Evolutionary conservation across 2,329 filamentous ascomycete genomes (phyloP), one percentile per base, ranked within the genome.

Genomic region (Coniosporium uncinatum): DNA sequence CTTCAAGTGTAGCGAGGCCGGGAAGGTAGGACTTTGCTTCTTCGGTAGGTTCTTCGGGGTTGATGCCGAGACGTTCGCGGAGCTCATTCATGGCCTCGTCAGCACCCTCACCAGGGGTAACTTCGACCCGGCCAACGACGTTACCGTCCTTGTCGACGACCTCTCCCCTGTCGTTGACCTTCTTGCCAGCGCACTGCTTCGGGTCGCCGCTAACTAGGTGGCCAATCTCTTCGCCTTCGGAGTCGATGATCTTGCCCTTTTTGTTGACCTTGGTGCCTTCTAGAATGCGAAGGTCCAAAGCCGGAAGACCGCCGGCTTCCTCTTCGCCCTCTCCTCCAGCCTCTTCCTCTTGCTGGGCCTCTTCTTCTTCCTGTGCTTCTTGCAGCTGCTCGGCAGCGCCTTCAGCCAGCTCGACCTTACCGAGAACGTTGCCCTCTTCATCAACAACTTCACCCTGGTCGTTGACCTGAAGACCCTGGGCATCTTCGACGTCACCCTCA

Each of bases 251-350:
- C 58, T 70, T 70, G 58, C 70, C 69, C 62, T 76, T 76, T 63
- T 76, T 76, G 61, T 76, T 77, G 58, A 77, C 66, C 56, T 75
- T 75, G 41, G 71, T 62, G 51, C 73, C 69, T 52, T 76, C 61
- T 37, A 75, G 52, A 51, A 73, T 72, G 42, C 68, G 61, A 34
- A 69, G 55, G 47, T 71, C 69, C 34, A 70, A 59, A 41, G 60
- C 56, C 22, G 60, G 53, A 32, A 57, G 50, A 20, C 61, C 57
- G 33, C 43, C 46, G 16, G 27, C 27, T 11, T 16, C 27, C 16
- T 31, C 27, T n/a, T n/a, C n/a, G n/a, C n/a, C n/a, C n/a, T n/a
- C n/a, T n/a, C n/a, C n/a, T n/a, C n/a, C n/a, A n/a, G n/a, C n/a
- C n/a, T n/a, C n/a, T n/a, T n/a, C n/a, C n/a, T n/a, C n/a, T n/a